phyloP scores from a whole-genome alignment of 1,139 yeast species.

The Meyerozyma carpophila region DNA sequence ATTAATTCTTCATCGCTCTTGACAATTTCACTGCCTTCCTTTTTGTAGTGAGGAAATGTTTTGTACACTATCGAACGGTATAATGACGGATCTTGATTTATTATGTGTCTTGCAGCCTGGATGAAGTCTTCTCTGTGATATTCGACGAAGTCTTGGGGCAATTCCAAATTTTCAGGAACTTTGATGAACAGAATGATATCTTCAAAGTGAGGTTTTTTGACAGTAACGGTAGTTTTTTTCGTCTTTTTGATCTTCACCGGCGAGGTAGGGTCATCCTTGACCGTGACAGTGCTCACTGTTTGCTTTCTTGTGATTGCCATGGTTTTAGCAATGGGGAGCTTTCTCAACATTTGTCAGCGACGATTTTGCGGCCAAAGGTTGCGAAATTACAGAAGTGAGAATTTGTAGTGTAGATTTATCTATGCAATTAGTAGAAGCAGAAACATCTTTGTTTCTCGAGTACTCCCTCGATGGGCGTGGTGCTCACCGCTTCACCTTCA shows the following conservation, averaged over 20 bases:
- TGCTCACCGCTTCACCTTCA: constrained; percentile 1
- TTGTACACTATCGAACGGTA: constrained; percentile 27
- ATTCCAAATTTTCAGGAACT: constrained; percentile 19
- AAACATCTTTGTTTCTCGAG: constrained; percentile 22
- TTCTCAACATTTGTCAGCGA: neutral
- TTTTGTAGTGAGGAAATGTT: constrained; percentile 26
- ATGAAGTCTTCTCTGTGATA: constrained; percentile 42
- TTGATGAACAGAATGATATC: constrained; percentile 21
- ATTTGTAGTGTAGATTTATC: too few relatives aligned
- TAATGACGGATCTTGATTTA: constrained; percentile 39
- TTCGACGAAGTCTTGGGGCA: constrained; percentile 37
- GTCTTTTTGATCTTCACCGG: neutral
- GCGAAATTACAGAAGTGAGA: neutral
- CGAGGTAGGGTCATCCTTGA: neutral
- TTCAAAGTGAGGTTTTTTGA: constrained; percentile 15
- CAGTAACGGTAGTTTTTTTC: neutral
- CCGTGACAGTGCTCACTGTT: neutral
- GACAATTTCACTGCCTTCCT: constrained; percentile 11
- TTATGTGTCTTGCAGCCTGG: constrained; percentile 34
- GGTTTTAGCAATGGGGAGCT: neutral
- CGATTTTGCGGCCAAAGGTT: neutral
- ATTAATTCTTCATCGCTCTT: constrained; percentile 19
- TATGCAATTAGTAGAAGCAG: constrained; percentile 6
- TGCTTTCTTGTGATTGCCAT: neutral
- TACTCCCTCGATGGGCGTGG: constrained; percentile 8